Conservation (phyloP, 257 asterid genomes). For the Verbascum thapsus region DNA sequence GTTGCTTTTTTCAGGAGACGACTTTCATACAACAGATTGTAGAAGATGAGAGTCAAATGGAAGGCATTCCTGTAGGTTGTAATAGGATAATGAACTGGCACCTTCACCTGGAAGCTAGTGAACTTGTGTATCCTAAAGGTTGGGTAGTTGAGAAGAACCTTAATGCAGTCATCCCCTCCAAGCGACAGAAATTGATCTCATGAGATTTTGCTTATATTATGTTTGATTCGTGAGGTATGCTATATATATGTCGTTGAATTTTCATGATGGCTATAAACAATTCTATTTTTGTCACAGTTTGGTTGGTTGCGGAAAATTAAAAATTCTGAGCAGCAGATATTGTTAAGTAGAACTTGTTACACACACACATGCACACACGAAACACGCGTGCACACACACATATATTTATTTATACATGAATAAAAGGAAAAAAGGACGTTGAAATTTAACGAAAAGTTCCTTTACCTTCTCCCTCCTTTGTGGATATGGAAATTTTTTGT, state of each 20-base stretch:
- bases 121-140: slow-evolving; percentile 59
- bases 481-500: neutral
- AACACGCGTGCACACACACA: too few relatives aligned
- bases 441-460: neutral
- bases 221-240: slow-evolving; percentile 42
- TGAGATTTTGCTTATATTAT: slow-evolving; percentile 30
- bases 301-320: slow-evolving; percentile 4
- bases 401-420: too few relatives aligned
- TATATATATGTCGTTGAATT: slow-evolving; percentile 13
- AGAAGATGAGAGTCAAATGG: slow-evolving; percentile 97
- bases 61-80: slow-evolving; percentile 75
- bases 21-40: slow-evolving; percentile 88
- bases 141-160: slow-evolving; percentile 82
- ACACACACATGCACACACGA: too few relatives aligned
- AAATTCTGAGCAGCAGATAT: neutral
- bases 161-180: slow-evolving; percentile 51
- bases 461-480: neutral
- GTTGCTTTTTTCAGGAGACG: slow-evolving; percentile 68
- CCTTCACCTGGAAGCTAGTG: slow-evolving; percentile 71
- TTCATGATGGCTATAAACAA: slow-evolving; percentile 1
- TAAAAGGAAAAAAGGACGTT: too few relatives aligned
- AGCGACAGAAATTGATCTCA: slow-evolving; percentile 38
- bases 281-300: neutral
- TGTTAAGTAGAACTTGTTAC: neutral
- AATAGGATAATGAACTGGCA: slow-evolving; percentile 73